Evolutionary conservation across 345 rosid genomes (phyloP).

Genomic region (Cardiospermum halicacabum): DNA sequence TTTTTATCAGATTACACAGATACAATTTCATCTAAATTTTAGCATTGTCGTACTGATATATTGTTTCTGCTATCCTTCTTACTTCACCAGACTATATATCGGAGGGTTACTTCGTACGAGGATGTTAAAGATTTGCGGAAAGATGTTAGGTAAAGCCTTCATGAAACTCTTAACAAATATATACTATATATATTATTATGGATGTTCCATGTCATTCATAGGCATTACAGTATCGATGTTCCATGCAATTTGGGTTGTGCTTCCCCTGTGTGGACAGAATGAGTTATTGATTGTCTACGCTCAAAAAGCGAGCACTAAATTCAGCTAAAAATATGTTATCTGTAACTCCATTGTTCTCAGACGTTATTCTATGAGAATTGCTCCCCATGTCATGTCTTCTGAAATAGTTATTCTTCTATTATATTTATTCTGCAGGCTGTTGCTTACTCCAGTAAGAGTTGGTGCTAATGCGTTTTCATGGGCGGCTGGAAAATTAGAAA

Average conservation of each 20-base stretch:
- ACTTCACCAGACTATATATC: conserved; percentile 55
- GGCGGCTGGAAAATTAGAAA: conserved; percentile 83
- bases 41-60: neutral
- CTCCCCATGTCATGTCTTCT: neutral
- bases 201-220: too few relatives aligned
- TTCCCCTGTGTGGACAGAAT: neutral
- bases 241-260: neutral
- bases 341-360: neutral
- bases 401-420: neutral
- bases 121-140: conserved; percentile 55
- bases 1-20: neutral
- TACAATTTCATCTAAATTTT: neutral
- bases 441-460: conserved; percentile 57
- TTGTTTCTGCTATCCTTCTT: conserved; percentile 6
- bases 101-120: conserved; percentile 61
- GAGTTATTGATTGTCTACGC: neutral
- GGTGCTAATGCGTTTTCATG: conserved; percentile 81
- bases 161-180: neutral
- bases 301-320: neutral
- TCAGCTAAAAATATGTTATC: neutral
- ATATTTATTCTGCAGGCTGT: conserved; percentile 30
- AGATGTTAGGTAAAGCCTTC: conserved; percentile 64
- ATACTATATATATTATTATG: neutral
- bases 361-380: neutral
- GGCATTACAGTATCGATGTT: too few relatives aligned